Evolutionary conservation across 108 stramenopile species (phyloP).

Genomic region (Licmophora abbreviata): DNA sequence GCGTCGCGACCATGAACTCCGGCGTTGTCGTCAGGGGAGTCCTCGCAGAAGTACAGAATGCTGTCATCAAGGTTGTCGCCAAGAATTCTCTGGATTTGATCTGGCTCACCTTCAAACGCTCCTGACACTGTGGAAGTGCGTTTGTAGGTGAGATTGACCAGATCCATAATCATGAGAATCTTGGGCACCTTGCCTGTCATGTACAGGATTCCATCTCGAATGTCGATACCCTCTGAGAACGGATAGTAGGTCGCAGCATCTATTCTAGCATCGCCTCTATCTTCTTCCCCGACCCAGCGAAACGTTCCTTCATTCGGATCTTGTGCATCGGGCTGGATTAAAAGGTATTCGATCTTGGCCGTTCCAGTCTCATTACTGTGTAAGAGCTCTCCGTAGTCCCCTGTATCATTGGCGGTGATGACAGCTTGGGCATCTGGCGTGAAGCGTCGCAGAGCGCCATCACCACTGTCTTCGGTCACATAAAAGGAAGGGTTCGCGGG

Average conservation of each 20-base stretch:
- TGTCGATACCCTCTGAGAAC: conserved; percentile 40
- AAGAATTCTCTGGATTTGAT: conserved; percentile 3
- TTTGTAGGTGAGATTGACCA: conserved; percentile 2
- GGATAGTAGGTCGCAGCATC: conserved; percentile 14
- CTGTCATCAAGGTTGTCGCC: conserved; percentile 5
- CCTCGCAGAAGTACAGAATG: conserved; percentile 50
- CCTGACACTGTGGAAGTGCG: background rate
- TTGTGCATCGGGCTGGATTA: background rate
- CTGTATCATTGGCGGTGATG: background rate
- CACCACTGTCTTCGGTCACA: conserved; percentile 5
- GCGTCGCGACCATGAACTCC: conserved; percentile 39
- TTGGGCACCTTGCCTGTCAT: conserved; percentile 20
- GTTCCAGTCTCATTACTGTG: conserved; percentile 1
- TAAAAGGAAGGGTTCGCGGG: conserved; percentile 2
- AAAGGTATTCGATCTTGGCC: background rate
- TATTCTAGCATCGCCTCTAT: background rate
- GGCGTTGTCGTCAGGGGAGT: conserved; percentile 1
- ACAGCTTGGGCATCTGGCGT: conserved; percentile 5
- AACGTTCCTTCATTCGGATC: conserved; percentile 11
- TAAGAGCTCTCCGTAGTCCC: background rate
- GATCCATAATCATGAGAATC: conserved; percentile 6
- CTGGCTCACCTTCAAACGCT: conserved; percentile 6
- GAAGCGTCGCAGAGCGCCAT: conserved; percentile 7
- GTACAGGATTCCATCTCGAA: conserved; percentile 22
- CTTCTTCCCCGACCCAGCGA: conserved; percentile 3